Base-by-base conservation (phyloP, 1,284 basidiomycete genomes). In the Termitomyces sp. region DNA sequence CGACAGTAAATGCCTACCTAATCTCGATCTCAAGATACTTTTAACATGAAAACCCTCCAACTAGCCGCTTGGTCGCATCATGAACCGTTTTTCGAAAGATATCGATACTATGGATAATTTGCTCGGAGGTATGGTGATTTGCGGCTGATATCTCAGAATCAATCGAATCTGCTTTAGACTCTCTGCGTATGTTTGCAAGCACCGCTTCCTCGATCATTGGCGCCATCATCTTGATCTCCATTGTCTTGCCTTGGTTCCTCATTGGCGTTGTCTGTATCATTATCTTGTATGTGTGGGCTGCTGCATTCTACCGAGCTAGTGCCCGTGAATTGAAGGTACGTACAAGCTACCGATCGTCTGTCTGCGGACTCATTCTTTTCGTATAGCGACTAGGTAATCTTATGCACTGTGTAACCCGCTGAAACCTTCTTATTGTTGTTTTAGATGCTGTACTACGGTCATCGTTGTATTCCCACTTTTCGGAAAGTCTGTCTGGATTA, bases 91-190 rank as follows among this genome's bases (percentile, higher is more conserved):
- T 69, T 79, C 84, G 1, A 88, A 88, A 69, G 90, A 95, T 69
- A 84, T 94, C 48, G 92, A 96, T 66, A 93, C 91, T 0, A 79
- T 94, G 54, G 94, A 96, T 70, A 94, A 92, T 65, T 53, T 77
- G 48, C 73, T 89, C 7, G 81, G 80, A 65, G 76, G 78, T 76
- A 48, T 40, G 70, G 65, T 36, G 19, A 26, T 34, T 13, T 41
- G 10, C 1, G 26, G 5, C 26, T 13, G 28, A 19, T 24, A 13
- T 40, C 12, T 38, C 0, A 6, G 6, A 3, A 34, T 26, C 15
- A 12, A 38, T 41, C 2, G 8, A 30, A 26, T 19, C 13, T 17
- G n/a, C 13, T 40, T 24, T 40, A 73, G 91, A 94, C 67, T 80
- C 90, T 2, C 70, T 93, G 64, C 83, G 92, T 47, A 90, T 90